A percentile compares a stretch with the other conserved stretches of the same genome.
phyloP scores from a whole-genome alignment of 73 alveolate genomes.

The Symbiodinium pilosum region DNA sequence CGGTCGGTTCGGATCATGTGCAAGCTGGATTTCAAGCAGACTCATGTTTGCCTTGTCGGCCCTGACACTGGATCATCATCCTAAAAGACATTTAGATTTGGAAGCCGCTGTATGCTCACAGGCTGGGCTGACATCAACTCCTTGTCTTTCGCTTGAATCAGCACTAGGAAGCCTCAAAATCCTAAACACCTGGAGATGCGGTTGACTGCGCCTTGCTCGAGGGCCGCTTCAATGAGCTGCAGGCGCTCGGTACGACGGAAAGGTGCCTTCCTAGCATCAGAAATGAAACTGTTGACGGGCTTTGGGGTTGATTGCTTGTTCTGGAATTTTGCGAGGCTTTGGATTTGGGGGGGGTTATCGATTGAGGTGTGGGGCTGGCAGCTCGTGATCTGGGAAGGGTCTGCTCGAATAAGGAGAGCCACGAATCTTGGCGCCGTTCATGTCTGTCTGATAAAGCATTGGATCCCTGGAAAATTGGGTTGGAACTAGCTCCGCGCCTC shows the following conservation, averaged over 20 bases:
- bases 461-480: too few relatives aligned
- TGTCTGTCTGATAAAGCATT: too few relatives aligned
- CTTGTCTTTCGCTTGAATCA: too few relatives aligned
- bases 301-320: background rate
- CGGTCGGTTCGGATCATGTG: too few relatives aligned
- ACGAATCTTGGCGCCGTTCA: too few relatives aligned
- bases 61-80: too few relatives aligned
- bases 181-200: background rate
- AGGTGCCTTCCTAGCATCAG: constrained; percentile 25
- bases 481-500: background rate
- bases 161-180: background rate
- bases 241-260: constrained; percentile 7
- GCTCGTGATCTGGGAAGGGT: background rate
- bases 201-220: background rate
- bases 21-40: too few relatives aligned
- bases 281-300: background rate
- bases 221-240: constrained; percentile 46
- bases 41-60: too few relatives aligned
- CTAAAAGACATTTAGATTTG: too few relatives aligned
- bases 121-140: too few relatives aligned
- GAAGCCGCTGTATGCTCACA: too few relatives aligned
- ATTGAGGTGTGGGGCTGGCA: background rate
- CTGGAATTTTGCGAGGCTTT: background rate
- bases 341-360: background rate
- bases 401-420: too few relatives aligned